Conservation (phyloP, 768 basidiomycete species). For the Brasilioporus rufonigricans region DNA sequence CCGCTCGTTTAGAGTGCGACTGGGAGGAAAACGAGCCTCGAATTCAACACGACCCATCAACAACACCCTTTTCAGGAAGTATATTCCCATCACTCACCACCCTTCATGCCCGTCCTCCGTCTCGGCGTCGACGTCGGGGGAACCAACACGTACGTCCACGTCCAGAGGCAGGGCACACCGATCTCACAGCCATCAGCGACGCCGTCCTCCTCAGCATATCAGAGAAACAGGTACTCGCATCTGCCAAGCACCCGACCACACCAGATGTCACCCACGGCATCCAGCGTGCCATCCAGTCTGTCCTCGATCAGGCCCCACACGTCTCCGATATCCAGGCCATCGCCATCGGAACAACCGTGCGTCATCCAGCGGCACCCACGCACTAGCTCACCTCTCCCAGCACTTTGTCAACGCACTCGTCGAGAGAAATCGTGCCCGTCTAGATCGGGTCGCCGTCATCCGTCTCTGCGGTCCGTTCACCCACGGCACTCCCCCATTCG, state of each 20-base stretch:
- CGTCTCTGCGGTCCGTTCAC: slow-evolving; percentile 62
- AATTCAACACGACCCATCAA: background rate
- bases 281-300: slow-evolving; percentile 45
- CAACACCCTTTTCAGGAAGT: slow-evolving; percentile 3
- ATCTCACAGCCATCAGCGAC: slow-evolving; percentile 26
- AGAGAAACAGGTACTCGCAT: slow-evolving; percentile 22
- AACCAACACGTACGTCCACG: slow-evolving; percentile 30
- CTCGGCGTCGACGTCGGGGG: slow-evolving; percentile 36
- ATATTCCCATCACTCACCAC: slow-evolving; percentile 2
- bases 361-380: background rate
- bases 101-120: slow-evolving; percentile 9
- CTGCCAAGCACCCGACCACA: slow-evolving; percentile 53
- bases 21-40: too few relatives aligned
- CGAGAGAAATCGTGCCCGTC: slow-evolving; percentile 49
- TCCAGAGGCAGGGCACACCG: too few relatives aligned
- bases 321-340: slow-evolving; percentile 44
- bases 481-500: slow-evolving; percentile 53
- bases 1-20: background rate
- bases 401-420: slow-evolving; percentile 62
- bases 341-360: slow-evolving; percentile 60
- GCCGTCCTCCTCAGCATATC: slow-evolving; percentile 26
- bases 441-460: slow-evolving; percentile 61
- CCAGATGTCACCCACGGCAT: slow-evolving; percentile 59
- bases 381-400: slow-evolving; percentile 12
- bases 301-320: slow-evolving; percentile 39